Evolutionary conservation across 257 asterid species (phyloP), one percentile per base, ranked within the genome.

Genomic region (Capsicum pubescens): DNA sequence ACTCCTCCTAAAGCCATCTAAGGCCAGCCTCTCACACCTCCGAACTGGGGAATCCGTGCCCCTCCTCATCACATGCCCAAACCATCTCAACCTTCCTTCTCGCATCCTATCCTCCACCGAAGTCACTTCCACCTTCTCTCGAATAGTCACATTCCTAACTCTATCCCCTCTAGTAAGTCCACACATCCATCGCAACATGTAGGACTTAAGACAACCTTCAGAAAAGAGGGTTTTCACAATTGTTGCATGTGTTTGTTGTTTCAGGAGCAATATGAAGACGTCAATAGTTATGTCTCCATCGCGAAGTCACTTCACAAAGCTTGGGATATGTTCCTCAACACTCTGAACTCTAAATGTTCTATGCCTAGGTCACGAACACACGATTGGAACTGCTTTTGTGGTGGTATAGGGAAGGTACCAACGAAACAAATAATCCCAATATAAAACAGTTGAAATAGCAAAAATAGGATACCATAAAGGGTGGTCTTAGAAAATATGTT

Each of bases 271-370:
- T 71, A 46, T 71, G 36, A 46, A n/a, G 79, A 19, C 9, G 3
- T 71, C 56, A 71, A n/a, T 46, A 71, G n/a, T 71, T 71, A 44
- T 44, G 46, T 71, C 10, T 71, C 58, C 39, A 71, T n/a, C 11
- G 39, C 39, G 0, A 46, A 9, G 39, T 71, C 39, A 44, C 79
- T n/a, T 71, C 79, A 46, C 57, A 48, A 19, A 46, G 58, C 14
- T 46, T 36, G 39, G 10, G 36, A 71, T 69, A 68, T 14, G 52
- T 39, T 68, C 54, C 76, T 68, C 32, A 69, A 69, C 55, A 69
- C 55, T 39, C 55, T 69, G 78, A 44, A 69, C 13, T 15, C 1
- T 16, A 39, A 69, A 39, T 39, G 78, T 54, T 39, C 15, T 16
- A 67, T 14, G 78, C 55, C 32, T 16, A 39, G 78, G 78, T 69